These are phyloP conservation scores for Grosmannia penicillata DNA, from an alignment of 2,329 filamentous ascomycete species.

Conservation along the genomic window DNA sequence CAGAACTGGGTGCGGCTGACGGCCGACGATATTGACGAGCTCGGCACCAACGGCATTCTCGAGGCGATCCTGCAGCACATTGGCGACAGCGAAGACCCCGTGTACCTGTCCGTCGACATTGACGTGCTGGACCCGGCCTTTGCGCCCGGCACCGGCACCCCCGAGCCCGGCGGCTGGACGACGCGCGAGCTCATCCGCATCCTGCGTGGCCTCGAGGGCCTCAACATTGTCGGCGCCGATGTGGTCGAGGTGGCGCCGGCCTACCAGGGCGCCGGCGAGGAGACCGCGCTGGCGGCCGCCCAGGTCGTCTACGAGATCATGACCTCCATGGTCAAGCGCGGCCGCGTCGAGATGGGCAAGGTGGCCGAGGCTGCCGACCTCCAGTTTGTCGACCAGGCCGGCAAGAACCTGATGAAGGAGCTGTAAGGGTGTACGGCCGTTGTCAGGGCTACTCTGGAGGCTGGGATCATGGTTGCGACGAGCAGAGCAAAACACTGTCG, in stretches of 20 bases:
- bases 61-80: constrained; percentile 55
- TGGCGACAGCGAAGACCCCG: constrained; percentile 57
- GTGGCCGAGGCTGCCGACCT: constrained; percentile 10
- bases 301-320: constrained; percentile 80
- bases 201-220: constrained; percentile 60
- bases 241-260: constrained; percentile 79
- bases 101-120: constrained; percentile 28
- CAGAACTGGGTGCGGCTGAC: constrained; percentile 71
- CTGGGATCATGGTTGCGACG: no score
- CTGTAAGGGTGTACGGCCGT: background rate
- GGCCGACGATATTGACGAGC: constrained; percentile 77
- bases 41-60: constrained; percentile 61
- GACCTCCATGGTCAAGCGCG: constrained; percentile 48
- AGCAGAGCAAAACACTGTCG: no score
- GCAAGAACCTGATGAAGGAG: background rate
- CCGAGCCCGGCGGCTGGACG: constrained; percentile 84
- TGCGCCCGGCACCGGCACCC: constrained; percentile 53
- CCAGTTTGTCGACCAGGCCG: constrained; percentile 16
- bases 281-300: constrained; percentile 67
- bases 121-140: constrained; percentile 23
- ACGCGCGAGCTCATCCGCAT: constrained; percentile 77
- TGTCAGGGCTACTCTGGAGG: no score
- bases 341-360: constrained; percentile 22
- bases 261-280: constrained; percentile 68
- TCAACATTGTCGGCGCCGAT: constrained; percentile 82